Evolutionary conservation across 169 alveolate species (phyloP), one percentile per base, ranked within the genome.

Genomic region (Plasmodium knowlesi): DNA sequence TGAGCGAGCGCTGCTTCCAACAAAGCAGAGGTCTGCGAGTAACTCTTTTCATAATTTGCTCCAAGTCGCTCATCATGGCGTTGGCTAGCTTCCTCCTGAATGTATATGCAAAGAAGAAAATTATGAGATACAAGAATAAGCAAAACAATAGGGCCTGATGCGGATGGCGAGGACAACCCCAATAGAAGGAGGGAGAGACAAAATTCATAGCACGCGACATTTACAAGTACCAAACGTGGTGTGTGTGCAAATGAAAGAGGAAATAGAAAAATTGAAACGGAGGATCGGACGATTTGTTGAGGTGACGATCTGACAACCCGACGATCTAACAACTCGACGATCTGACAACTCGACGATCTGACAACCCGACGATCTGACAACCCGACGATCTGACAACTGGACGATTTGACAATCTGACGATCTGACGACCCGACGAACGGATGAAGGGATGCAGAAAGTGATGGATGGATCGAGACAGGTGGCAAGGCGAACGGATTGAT

Each of bases 41-140:
- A 8, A 86, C 93, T 0, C 81, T 70, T 25, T n/a, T 86, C 14
- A 76, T 86, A 22, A 53, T 86, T 6, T 86, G 86, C 43, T 73
- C 86, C 28, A 86, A 86, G 70, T 19, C 82, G 0, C 84, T 86
- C 67, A 1, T 86, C 78, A 86, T 86, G 85, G 32, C 71, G 41
- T 1, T 30, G 32, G 93, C 86, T 16, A 70, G 81, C 39, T 53
- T 76, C 32, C 71, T 74, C 16, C 93, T 86, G 41, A 53, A 76
- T 53, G 2, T 86, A 19, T 76, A 86, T 43, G 61, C 93, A 0
- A 86, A 76, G 80, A 74, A 74, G 43, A 86, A 86, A 73, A 74
- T 76, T 6, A 28, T 6, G 34, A 86, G 14, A 76, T 86, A 74
- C 41, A 37, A 70, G 30, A 86, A 32, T n/a, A 73, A 72, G 70